Base-by-base conservation (phyloP, 2,329 filamentous ascomycete species). In the Aureobasidium sp. region DNA sequence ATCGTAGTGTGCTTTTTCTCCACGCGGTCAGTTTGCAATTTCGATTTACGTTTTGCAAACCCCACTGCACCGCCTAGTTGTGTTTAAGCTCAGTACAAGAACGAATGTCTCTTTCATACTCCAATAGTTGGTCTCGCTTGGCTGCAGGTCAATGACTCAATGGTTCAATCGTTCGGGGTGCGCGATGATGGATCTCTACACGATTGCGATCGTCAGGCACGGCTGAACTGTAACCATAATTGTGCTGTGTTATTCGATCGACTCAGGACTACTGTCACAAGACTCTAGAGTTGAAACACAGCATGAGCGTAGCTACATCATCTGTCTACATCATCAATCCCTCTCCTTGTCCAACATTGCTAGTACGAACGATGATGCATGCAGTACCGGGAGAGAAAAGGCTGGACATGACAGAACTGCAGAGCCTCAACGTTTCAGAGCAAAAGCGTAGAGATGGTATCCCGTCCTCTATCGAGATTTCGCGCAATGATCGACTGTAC, bases 401-500 rank as follows among this genome's bases (percentile, higher is more conserved):
- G 40, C 37, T 45, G 53, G 40, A 37, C 40, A 45, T 45, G 51
- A 55, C 51, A 43, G 49, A 47, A 33, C 8, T n/a, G 51, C 38
- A 55, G 51, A 57, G 53, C 40, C 53, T 42, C 38, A 37, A 37
- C 19, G 53, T 57, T 57, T 57, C 53, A 46, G 21, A 46, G 29
- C 23, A 37, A 8, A 40, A 25, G 23, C 23, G 25, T 40, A 43
- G 43, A 43, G 11, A 17, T 23, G 15, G 33, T 23, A 13, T 55
- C 17, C 37, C 38, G 37, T 43, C n/a, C 29, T 3, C 25, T n/a
- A 55, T 55, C 51, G 51, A 55, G 51, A 33, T 31, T 17, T 19
- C 10, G 19, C 40, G 31, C 40, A 27, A 46, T 57, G 53, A 57
- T 57, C 53, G 38, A 57, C 53, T 57, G n/a, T 19, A 37, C 42